Base-by-base conservation (phyloP, 768 basidiomycete genomes). In the Tulasnella sp. region DNA sequence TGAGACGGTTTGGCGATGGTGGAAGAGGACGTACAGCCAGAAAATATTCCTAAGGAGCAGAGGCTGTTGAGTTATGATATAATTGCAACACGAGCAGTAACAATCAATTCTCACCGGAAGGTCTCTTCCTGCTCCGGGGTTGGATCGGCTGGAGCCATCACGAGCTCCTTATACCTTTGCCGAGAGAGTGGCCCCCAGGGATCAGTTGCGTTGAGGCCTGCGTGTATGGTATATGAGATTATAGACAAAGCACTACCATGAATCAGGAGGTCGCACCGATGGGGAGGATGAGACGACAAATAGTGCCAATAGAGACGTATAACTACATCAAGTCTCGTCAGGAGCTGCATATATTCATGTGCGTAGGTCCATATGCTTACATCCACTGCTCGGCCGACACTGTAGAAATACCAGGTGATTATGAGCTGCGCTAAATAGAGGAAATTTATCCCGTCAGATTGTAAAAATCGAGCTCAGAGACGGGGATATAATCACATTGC, bases 331-430 rank as follows among this genome's bases (percentile, higher is more conserved):
- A 27, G 19, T 11, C 17, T 19, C 8, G 34, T 26, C 23, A 19
- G 30, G 34, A 23, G 17, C 2, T 7, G 24, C 24, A 38, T n/a
- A n/a, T n/a, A n/a, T n/a, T n/a, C n/a, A n/a, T 10, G 7, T 29
- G 32, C 23, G 26, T 4, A 48, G 47, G 19, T 19, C 23, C 3
- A 15, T 17, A 51, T 1, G 34, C 58, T 32, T 30, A 59, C 58
- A 49, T 59, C 58, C 8, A 59, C 58, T 24, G 58, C 47, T 5
- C 58, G 48, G n/a, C 58, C 58, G 5, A 51, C 50, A 24, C 58
- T 59, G 23, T 59, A 42, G 47, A 49, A 51, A 30, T 59, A 59
- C 58, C 58, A 59, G 3, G 58, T 59, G 43, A 51, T 51, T n/a
- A 59, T 51, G 17, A 59, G 32, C 17, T 32, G 30, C 45, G 58